These are phyloP conservation scores for Globisporangium nagaii DNA, from an alignment of 352 stramenopile genomes.

Conservation along the genomic window DNA sequence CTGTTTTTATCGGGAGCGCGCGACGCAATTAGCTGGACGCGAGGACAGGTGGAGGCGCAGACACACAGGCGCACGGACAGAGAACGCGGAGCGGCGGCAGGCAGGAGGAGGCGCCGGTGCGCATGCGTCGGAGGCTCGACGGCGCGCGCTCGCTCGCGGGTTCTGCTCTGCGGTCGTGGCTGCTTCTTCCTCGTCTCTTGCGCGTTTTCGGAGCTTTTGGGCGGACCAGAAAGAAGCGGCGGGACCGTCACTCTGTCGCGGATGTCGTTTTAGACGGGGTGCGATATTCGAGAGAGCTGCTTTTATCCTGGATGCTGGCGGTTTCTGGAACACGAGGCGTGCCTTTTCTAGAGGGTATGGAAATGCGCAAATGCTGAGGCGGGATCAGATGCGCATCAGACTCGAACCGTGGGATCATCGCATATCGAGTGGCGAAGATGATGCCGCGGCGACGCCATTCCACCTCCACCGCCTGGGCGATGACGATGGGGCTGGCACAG, in stretches of 20 bases:
- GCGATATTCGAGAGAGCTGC: no score
- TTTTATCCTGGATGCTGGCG: no score
- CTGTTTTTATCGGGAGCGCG: conserved; percentile 2
- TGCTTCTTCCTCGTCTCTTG: not conserved
- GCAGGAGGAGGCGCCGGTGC: not conserved
- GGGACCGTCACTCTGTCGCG: not conserved
- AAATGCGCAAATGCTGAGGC: not conserved
- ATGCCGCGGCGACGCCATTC: conserved; percentile 8
- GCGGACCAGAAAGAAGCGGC: conserved; percentile 4
- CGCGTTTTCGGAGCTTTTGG: not conserved
- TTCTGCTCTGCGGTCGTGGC: not conserved
- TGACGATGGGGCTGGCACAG: not conserved
- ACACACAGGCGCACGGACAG: no score
- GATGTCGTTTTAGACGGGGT: not conserved
- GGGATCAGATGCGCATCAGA: not conserved
- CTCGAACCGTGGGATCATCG: not conserved
- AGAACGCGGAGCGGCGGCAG: not conserved
- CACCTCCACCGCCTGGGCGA: not conserved
- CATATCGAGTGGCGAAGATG: conserved; percentile 2
- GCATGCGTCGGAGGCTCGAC: not conserved
- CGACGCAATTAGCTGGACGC: not conserved
- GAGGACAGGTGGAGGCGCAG: no score
- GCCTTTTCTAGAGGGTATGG: not conserved
- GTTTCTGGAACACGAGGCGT: no score
- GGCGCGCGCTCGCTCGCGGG: not conserved